Evolutionary conservation across 2,329 filamentous ascomycete genomes (phyloP).

Genomic region (Talaromyces funiculosus): DNA sequence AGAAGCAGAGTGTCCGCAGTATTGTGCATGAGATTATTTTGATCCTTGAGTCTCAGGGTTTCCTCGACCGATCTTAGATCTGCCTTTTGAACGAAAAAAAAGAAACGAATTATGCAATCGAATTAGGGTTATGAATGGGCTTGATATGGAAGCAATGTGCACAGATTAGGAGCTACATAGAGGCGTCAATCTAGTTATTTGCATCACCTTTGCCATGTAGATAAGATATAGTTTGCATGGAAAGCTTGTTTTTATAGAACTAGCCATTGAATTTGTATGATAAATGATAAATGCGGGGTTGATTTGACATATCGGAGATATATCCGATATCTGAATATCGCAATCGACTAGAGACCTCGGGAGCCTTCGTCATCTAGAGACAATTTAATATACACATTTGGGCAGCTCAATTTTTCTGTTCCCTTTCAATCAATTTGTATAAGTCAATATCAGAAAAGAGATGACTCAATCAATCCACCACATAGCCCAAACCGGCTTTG

Average conservation of each 20-base stretch:
- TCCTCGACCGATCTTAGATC: slow-evolving; percentile 63
- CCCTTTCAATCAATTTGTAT: not conserved
- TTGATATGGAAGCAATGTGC: not conserved
- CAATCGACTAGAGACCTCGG: not conserved
- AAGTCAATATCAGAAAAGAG: not conserved
- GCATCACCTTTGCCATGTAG: not conserved
- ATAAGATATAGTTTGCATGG: not conserved
- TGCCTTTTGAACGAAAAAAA: not conserved
- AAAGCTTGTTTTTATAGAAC: not conserved
- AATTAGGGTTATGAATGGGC: not conserved
- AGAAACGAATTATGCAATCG: not conserved
- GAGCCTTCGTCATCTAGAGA: not conserved
- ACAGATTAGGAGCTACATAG: slow-evolving; percentile 4
- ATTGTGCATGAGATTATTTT: slow-evolving; percentile 97
- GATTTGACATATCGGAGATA: not conserved
- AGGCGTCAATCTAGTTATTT: slow-evolving; percentile 3
- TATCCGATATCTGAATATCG: slow-evolving; percentile 5
- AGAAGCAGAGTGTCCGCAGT: slow-evolving; percentile 81
- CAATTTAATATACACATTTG: too few relatives aligned
- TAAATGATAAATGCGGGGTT: not conserved
- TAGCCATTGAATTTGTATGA: not conserved
- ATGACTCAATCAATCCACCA: slow-evolving; percentile 6
- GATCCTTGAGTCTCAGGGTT: slow-evolving; percentile 79
- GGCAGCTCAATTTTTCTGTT: not conserved
- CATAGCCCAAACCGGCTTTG: slow-evolving; percentile 48